Evolutionary conservation across 2,329 filamentous ascomycete species (phyloP), one percentile per base, ranked within the genome.

Genomic region (Cytospora paraplurivora): DNA sequence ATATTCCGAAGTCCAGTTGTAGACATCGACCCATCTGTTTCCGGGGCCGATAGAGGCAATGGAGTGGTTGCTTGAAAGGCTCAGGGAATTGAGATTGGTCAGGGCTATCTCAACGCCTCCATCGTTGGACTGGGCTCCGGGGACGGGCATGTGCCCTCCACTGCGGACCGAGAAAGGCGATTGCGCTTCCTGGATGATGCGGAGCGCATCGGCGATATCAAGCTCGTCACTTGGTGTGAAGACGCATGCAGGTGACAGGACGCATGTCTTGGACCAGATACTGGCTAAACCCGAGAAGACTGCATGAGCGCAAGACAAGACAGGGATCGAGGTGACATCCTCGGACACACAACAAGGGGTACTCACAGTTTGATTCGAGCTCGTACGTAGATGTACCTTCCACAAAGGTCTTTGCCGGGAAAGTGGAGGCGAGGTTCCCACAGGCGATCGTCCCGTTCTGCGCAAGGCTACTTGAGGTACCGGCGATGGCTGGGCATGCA

Each of bases 61-160:
- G 21, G 0, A 21, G 2, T 21, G 49, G 1, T 12, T 15, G 13
- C 38, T 12, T 21, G 15, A 19, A 15, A 60, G n/a, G 11, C 34
- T 7, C 33, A 33, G 35, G 27, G 13, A 4, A 17, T 60, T 53
- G 19, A 60, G 55, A 37, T 63, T 21, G 37, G 44, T 80, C 56
- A 60, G 76, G 73, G 59, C 81, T 27, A 69, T 73, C 27, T 73
- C 71, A 21, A 78, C 67, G 3, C 76, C 76, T 1, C 68, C 73
- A 8, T 76, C 66, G 38, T 75, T 76, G 56, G 74, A 81, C 0
- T 78, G 76, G 2, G 75, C 72, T 8, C 76, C 77, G 0, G 74
- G 70, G 63, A 78, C 76, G 1, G 77, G 74, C 57, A 76, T 76
- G 67, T 82, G 80, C 1, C 79, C 80, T 33, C 79, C 79, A 62